These are phyloP conservation scores for Melanopsichium pennsylvanicum DNA, from an alignment of 1,284 basidiomycete genomes.

Conservation along the genomic window DNA sequence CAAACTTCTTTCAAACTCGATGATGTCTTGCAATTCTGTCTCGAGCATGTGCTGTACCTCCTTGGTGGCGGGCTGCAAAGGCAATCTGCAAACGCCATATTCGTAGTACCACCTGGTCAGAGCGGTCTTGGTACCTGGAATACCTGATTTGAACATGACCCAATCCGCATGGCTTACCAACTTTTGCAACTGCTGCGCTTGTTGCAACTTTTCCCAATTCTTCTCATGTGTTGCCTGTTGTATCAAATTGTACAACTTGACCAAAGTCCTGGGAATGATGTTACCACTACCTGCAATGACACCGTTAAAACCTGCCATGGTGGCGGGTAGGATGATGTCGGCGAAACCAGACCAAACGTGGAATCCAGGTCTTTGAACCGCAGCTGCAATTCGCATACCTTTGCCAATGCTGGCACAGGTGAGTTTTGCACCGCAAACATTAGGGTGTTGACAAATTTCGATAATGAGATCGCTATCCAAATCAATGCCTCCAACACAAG, in stretches of 20 bases:
- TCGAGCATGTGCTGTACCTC: constrained; percentile 72
- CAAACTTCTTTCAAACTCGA: constrained; percentile 74
- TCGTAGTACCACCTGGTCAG: constrained; percentile 77
- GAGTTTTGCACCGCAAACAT: constrained; percentile 84
- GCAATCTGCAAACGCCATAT: constrained; percentile 77
- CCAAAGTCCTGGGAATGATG: constrained; percentile 71
- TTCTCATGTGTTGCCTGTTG: constrained; percentile 61
- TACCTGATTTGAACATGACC: constrained; percentile 79
- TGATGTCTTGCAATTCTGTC: constrained; percentile 74
- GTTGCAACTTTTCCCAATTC: constrained; percentile 68
- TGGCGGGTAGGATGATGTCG: constrained; percentile 45
- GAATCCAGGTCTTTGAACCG: constrained; percentile 68
- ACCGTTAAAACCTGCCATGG: constrained; percentile 42
- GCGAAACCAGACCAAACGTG: constrained; percentile 38
- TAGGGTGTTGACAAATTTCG: constrained; percentile 81
- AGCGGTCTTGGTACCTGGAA: constrained; percentile 82
- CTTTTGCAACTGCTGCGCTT: constrained; percentile 80
- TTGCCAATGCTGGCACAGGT: constrained; percentile 91
- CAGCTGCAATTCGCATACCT: constrained; percentile 79
- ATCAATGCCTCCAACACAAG: constrained; percentile 75
- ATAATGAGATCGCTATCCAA: constrained; percentile 83
- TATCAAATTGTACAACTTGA: constrained; percentile 74
- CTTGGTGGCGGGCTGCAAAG: constrained; percentile 74
- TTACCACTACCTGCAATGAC: constrained; percentile 49
- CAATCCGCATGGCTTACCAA: constrained; percentile 81